phyloP scores from a whole-genome alignment of 768 basidiomycete genomes.

The Dioszegia hungarica region DNA sequence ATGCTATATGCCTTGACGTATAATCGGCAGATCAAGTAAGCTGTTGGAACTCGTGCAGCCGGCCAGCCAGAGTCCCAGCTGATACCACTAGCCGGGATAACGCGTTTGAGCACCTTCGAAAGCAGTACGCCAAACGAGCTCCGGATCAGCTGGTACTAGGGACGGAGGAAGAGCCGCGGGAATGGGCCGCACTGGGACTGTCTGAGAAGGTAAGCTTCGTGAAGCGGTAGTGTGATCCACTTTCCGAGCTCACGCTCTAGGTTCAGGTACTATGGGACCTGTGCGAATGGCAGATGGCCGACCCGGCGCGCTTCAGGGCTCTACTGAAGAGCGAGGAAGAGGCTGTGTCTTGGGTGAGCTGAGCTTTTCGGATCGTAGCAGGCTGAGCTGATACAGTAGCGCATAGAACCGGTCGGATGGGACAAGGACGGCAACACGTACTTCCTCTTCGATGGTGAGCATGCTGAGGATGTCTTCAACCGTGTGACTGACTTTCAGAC shows the following conservation, averaged over 20 bases:
- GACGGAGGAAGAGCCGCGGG: conserved; percentile 31
- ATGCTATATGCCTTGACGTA: conserved; percentile 47
- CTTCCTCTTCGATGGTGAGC: conserved; percentile 49
- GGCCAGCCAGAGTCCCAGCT: neutral
- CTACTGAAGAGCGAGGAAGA: conserved; percentile 45
- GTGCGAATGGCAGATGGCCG: conserved; percentile 50
- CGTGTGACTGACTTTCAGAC: conserved; percentile 20
- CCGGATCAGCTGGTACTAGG: conserved; percentile 32
- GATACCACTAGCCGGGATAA: conserved; percentile 33
- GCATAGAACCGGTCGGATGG: conserved; percentile 49
- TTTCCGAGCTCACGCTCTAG: conserved; percentile 24
- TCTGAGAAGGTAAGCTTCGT: conserved; percentile 31
- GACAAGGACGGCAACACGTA: conserved; percentile 48
- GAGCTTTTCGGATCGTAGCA: neutral
- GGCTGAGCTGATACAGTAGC: conserved; percentile 14
- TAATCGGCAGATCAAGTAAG: conserved; percentile 45
- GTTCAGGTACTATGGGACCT: conserved; percentile 44
- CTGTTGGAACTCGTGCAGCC: neutral
- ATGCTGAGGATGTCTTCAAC: neutral
- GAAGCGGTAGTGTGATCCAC: too few relatives aligned
- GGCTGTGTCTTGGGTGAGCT: conserved; percentile 37
- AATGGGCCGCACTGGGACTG: conserved; percentile 44
- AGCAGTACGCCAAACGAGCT: conserved; percentile 37
- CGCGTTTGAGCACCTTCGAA: conserved; percentile 37
- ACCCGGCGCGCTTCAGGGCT: conserved; percentile 45